Evolutionary conservation across 306 rosid genomes (phyloP).

Genomic region (Prunus mongolica): DNA sequence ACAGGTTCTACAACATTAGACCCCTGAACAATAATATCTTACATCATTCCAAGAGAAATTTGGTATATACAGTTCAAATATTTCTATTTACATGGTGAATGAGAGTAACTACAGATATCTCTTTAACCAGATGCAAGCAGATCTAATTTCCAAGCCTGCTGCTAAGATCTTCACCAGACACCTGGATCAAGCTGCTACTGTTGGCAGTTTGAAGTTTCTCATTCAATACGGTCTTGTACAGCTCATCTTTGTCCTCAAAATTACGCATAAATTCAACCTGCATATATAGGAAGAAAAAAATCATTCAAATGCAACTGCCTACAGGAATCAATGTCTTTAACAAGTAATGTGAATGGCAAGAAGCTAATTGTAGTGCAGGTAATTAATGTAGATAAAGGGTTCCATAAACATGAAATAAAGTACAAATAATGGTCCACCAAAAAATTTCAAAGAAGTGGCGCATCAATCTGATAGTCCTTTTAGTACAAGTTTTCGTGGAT

Average conservation of each 20-base stretch:
- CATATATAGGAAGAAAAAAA: background rate
- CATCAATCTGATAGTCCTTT: background rate
- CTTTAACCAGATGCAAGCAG: slow-evolving; percentile 13
- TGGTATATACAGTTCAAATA: background rate
- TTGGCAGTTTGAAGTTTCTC: slow-evolving; percentile 60
- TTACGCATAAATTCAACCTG: slow-evolving; percentile 74
- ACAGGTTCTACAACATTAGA: background rate
- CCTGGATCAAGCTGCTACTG: slow-evolving; percentile 57
- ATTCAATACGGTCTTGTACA: slow-evolving; percentile 58
- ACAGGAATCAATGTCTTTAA: background rate
- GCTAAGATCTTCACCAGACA: slow-evolving; percentile 49
- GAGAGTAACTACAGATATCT: background rate
- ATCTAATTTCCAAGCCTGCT: slow-evolving; percentile 45
- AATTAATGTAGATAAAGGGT: background rate
- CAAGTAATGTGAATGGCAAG: background rate
- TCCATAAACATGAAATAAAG: background rate
- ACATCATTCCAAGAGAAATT: background rate
- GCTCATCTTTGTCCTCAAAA: slow-evolving; percentile 67
- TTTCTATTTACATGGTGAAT: background rate
- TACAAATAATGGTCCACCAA: too few species aligned
- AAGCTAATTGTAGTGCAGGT: background rate
- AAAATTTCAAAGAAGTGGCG: background rate
- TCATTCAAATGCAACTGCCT: background rate
- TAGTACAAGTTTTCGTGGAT: background rate
- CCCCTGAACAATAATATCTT: background rate